Conservation (phyloP, 352 stramenopile species). For the Globisporangium iwayamae region DNA sequence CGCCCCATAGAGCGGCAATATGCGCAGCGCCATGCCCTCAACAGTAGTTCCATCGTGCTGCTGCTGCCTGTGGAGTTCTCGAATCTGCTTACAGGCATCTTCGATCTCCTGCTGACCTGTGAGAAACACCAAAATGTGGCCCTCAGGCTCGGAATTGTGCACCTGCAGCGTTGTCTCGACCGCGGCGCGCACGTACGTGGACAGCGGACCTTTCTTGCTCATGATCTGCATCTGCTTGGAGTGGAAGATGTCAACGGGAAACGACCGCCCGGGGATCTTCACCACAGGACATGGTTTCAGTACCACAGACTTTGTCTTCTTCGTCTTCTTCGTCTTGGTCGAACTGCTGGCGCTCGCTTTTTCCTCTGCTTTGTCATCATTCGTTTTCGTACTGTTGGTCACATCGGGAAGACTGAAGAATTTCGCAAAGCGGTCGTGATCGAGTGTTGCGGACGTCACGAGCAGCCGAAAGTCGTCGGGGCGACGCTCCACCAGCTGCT, state of each 20-base stretch:
- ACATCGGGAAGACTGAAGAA: conserved; percentile 65
- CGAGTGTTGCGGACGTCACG: conserved; percentile 92
- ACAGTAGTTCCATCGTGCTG: conserved; percentile 9
- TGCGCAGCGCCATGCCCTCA: conserved; percentile 48
- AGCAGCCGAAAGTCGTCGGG: conserved; percentile 90
- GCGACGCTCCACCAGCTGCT: conserved; percentile 57
- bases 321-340: conserved; percentile 10
- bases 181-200: conserved; percentile 56
- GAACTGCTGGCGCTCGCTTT: not conserved
- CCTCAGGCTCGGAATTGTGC: conserved; percentile 63
- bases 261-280: conserved; percentile 88
- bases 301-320: not conserved
- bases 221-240: conserved; percentile 83
- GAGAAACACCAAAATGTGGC: conserved; percentile 94
- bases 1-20: conserved; percentile 94
- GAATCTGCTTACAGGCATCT: conserved; percentile 85
- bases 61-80: conserved; percentile 32
- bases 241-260: conserved; percentile 93
- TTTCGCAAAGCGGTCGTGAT: conserved; percentile 77
- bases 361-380: not conserved
- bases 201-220: conserved; percentile 56
- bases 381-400: not conserved
- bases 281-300: conserved; percentile 69
- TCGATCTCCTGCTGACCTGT: conserved; percentile 94
- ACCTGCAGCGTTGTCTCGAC: conserved; percentile 80